A percentile compares a stretch with the other conserved stretches of the same genome.
These are phyloP conservation scores for Eucalyptus albens DNA, from an alignment of 345 rosid species.

Conservation along the genomic window DNA sequence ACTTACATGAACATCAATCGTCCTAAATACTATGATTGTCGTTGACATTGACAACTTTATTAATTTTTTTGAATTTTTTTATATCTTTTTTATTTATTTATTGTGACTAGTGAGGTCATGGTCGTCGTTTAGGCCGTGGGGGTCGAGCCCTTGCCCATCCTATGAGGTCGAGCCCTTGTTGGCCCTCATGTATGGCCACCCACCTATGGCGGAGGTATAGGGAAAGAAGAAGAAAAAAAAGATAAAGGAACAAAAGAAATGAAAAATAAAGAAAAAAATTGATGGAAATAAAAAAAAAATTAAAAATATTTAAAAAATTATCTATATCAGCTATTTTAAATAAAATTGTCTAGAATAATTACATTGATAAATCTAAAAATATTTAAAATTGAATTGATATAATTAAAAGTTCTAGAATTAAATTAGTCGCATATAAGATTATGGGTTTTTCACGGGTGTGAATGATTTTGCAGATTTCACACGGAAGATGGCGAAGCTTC, in stretches of 20 bases:
- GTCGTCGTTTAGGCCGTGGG: rapidly evolving
- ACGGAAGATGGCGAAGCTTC: not conserved
- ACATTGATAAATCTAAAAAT: too few species aligned
- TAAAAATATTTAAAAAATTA: too few species aligned
- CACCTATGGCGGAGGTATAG: not conserved
- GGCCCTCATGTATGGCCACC: not conserved
- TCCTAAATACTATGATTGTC: rapidly evolving
- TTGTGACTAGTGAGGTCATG: too few species aligned
- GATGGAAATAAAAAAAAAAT: too few species aligned
- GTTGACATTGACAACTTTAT: rapidly evolving
- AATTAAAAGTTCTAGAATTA: too few species aligned
- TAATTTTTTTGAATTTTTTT: too few species aligned
- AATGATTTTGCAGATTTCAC: not conserved
- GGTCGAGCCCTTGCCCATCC: not conserved
- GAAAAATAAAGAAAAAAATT: too few species aligned
- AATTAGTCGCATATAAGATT: too few species aligned
- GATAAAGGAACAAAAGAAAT: too few species aligned
- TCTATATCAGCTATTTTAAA: rapidly evolving
- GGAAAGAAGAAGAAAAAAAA: rapidly evolving
- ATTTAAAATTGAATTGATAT: too few species aligned
- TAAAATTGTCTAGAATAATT: too few species aligned
- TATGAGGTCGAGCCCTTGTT: not conserved
- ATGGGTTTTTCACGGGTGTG: rapidly evolving
- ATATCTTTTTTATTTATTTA: too few species aligned
- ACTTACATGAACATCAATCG: rapidly evolving